Evolutionary conservation across 1,284 basidiomycete species (phyloP).

Genomic region (Trichosporon faecale): DNA sequence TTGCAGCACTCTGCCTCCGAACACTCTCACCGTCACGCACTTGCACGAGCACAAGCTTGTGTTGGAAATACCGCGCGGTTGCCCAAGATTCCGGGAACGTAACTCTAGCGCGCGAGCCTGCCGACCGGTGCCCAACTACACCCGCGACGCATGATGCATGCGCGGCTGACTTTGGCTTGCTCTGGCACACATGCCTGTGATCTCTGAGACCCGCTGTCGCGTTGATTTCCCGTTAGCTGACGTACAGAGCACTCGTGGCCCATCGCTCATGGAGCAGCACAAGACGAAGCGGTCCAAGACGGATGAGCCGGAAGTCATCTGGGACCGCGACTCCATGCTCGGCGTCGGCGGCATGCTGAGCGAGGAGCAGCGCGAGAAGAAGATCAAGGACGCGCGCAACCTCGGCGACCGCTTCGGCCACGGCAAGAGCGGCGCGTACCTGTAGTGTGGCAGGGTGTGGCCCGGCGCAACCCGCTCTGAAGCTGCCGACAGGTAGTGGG

Average conservation of each 20-base stretch:
- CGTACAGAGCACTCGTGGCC: conserved; percentile 63
- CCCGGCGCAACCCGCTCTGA: no score
- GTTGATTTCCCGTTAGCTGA: background rate
- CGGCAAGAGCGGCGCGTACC: conserved; percentile 50
- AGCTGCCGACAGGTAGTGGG: no score
- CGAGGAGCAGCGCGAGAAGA: conserved; percentile 68
- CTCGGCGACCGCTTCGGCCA: conserved; percentile 75
- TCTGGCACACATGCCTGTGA: background rate
- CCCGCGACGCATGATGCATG: background rate
- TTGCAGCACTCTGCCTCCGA: background rate
- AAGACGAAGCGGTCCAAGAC: conserved; percentile 46
- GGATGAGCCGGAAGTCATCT: conserved; percentile 62
- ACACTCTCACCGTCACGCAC: background rate
- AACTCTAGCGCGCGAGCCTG: background rate
- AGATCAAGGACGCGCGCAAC: conserved; percentile 72
- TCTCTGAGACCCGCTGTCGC: background rate
- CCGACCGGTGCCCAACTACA: background rate
- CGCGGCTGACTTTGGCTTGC: background rate
- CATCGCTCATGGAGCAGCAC: conserved; percentile 69
- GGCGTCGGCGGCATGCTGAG: conserved; percentile 78
- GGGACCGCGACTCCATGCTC: conserved; percentile 88
- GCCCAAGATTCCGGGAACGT: background rate
- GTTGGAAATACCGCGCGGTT: background rate
- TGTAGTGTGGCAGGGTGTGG: background rate
- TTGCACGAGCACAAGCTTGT: background rate